Evolutionary conservation across 805 yeast species (phyloP).

Genomic region (Saccharomycopsis lassenensis): DNA sequence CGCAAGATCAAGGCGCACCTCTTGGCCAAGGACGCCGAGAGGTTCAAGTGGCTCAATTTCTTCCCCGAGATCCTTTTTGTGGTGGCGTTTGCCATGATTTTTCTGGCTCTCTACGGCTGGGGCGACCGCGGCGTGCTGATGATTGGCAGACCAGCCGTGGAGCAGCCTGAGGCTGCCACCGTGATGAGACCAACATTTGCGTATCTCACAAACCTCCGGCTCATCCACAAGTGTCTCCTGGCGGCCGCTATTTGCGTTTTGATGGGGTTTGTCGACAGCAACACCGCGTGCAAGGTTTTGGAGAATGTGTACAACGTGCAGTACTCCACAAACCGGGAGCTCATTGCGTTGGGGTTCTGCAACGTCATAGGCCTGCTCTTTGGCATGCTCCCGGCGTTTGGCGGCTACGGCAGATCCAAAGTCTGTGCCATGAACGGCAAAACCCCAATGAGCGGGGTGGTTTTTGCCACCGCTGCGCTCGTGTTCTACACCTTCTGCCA

Average conservation of each 20-base stretch:
- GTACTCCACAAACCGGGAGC: conserved; percentile 81
- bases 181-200: too few species aligned
- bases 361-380: conserved; percentile 50
- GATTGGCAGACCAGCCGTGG: conserved; percentile 26
- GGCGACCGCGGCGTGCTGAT: conserved; percentile 27
- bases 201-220: conserved; percentile 19
- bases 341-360: conserved; percentile 77
- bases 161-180: not conserved
- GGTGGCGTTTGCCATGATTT: conserved; percentile 48
- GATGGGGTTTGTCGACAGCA: conserved; percentile 84
- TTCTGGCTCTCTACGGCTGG: conserved; percentile 35
- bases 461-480: conserved; percentile 17
- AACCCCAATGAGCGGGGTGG: conserved; percentile 17
- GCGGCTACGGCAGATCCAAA: conserved; percentile 91
- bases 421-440: conserved; percentile 58
- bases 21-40: conserved; percentile 17
- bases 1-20: conserved; percentile 26
- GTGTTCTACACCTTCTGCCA: conserved; percentile 22
- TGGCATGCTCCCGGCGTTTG: conserved; percentile 76
- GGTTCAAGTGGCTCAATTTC: conserved; percentile 36
- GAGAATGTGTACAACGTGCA: conserved; percentile 60
- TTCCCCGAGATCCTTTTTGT: conserved; percentile 80
- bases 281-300: conserved; percentile 82
- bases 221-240: conserved; percentile 26
- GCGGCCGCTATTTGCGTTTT: conserved; percentile 45